Percentiles rank a stretch among this genome's conserved stretches.
Conservation (phyloP, 78 protist species). For the Capsaspora owczarzaki region DNA sequence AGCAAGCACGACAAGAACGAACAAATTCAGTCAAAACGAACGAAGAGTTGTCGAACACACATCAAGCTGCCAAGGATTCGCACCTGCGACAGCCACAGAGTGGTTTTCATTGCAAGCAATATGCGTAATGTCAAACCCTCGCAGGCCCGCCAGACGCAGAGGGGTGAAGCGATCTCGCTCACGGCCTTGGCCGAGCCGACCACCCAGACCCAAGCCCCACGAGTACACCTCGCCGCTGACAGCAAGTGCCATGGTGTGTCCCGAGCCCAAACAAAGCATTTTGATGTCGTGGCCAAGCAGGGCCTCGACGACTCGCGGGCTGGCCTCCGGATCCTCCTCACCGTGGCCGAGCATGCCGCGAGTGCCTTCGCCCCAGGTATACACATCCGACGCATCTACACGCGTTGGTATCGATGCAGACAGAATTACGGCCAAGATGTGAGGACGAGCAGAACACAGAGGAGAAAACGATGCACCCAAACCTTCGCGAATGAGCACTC, state of each 20-base stretch:
- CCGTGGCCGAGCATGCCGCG: background rate
- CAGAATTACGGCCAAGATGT: background rate
- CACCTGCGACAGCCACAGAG: background rate
- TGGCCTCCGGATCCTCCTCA: background rate
- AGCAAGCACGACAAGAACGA: background rate
- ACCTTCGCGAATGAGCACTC: background rate
- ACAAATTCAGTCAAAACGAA: background rate
- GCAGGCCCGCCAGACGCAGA: background rate
- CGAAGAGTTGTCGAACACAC: background rate
- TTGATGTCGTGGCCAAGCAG: slow-evolving; percentile 6
- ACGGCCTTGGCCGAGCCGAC: background rate
- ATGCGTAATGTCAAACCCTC: background rate
- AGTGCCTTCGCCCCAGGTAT: background rate
- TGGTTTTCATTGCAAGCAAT: background rate
- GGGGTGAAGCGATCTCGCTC: background rate
- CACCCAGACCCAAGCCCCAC: background rate
- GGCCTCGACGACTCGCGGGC: slow-evolving; percentile 12
- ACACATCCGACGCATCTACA: background rate
- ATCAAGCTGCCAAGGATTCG: background rate
- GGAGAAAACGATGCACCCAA: background rate
- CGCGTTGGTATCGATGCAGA: background rate
- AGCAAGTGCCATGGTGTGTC: background rate
- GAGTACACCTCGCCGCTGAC: slow-evolving; percentile 1
- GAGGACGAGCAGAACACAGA: background rate
- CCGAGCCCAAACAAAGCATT: background rate